Base-by-base conservation (phyloP, 352 stramenopile species). In the Phytophthora citrophthora region DNA sequence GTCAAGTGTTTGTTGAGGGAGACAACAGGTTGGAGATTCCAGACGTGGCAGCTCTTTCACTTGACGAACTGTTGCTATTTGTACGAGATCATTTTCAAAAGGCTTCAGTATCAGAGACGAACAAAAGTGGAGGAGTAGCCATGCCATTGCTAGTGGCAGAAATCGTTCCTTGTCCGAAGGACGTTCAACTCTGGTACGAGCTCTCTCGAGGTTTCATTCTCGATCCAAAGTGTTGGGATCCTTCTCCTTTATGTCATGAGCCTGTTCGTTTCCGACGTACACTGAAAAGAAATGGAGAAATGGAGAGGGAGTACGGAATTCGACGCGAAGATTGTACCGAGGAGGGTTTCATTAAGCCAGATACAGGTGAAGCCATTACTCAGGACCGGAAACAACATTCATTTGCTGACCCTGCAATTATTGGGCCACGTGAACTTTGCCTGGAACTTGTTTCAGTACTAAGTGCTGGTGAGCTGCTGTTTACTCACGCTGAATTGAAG, bases 121-220 rank as follows among this genome's bases (percentile, higher is more conserved):
- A 74, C 9, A 62, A 61, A 48, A 68, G 50, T n/a, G 68, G 69
- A 9, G 71, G 68, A 2, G 68, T 84, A 36, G 78, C 81, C 12
- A 88, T 86, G 73, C 83, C 81, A 8, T 64, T 92, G 45, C 69
- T 90, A 6, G 69, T 92, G 18, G 72, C 81, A 5, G 79, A 90
- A 66, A 66, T 92, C 12, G 55, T 84, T 5, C 55, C 64, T 31
- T 81, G 45, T 15, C 44, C 50, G 13, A 54, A 58, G 20, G 18
- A 52, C 26, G 61, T 4, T 1, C 43, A 20, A 0, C 49, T 61
- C 8, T 90, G 79, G 81, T 70, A 70, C 40, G 81, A 92, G 32
- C 56, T 88, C 2, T 90, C 79, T 18, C 67, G 83, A 34, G 83
- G 83, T 0, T 92, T 90, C 52, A 57, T 88, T 40, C 61, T 92